Evolutionary conservation across 805 yeast genomes (phyloP), one percentile per base, ranked within the genome.

Genomic region (Pichia nanzhaoensis): DNA sequence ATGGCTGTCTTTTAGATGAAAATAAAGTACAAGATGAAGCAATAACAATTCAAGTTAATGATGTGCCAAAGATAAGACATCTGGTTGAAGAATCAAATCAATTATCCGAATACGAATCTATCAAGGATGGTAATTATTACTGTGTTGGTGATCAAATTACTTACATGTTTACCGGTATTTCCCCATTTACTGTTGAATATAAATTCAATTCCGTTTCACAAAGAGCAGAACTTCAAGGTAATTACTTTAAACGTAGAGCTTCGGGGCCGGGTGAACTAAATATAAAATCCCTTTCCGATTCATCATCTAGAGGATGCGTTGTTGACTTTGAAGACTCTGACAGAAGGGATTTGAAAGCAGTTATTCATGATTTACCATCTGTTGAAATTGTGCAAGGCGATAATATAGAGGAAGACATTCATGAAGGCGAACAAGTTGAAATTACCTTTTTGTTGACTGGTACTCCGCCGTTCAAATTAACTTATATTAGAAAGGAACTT

Each of bases 371-470:
- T 33, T 58, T 77, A 14, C 82, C 82, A 2, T 82, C 95, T 0
- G 96, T 91, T 14, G 89, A 83, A 48, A 80, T 91, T 14, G 77
- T 82, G 20, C 85, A 82, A 55, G 95, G 96, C n/a, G 82, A 78
- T 46, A 68, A 77, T 16, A 66, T 81, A 8, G 77, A 82, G 45
- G 90, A 82, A 57, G 91, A 87, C 61, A 85, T 93, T 36, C 95
- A 89, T 56, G 95, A 88, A 59, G 99, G 98, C 39, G 99, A 93
- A 53, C 86, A 84, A 57, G 90, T 95, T 1, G 96, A 89, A 59
- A 79, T 93, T 39, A 75, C 75, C 2, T 91, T 93, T 65, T 74
- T 78, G 18, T 85, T 93, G 56, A 75, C 76, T 30, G 99, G 99
- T 14, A 76, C 80, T 0, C 95, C 98, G 10, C 99, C 99, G 12